Percentiles rank a stretch among this genome's conserved stretches.
These are phyloP conservation scores for Noccaea bulbosa DNA, from an alignment of 345 rosid genomes.

Conservation along the genomic window DNA sequence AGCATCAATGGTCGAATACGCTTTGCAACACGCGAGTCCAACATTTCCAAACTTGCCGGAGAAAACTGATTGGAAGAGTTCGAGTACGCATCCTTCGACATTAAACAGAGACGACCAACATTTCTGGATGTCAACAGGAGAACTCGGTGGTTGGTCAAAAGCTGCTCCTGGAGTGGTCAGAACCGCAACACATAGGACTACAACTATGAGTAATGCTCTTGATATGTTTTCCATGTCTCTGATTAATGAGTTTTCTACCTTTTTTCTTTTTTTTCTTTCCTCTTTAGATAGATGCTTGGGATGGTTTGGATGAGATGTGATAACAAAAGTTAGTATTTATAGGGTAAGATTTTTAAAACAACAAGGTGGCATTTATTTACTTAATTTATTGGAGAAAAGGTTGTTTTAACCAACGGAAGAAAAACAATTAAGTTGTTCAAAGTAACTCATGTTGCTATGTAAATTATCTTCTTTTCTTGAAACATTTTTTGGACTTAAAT, in stretches of 20 bases:
- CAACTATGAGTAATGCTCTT: neutral
- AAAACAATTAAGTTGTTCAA: neutral
- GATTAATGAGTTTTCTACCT: neutral
- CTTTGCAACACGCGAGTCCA: slow-evolving; percentile 6
- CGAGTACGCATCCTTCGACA: slow-evolving; percentile 8
- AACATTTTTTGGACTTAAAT: neutral
- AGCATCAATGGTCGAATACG: neutral
- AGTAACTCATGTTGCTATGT: neutral
- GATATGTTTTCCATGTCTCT: slow-evolving; percentile 10
- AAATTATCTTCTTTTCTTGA: neutral
- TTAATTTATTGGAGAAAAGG: neutral
- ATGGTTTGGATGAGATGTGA: neutral
- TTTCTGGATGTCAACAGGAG: neutral
- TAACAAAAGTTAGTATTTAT: neutral
- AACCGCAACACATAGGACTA: neutral
- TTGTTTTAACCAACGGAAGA: neutral
- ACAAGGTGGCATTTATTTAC: no score
- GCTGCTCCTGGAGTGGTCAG: slow-evolving; percentile 5
- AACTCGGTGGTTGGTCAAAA: neutral
- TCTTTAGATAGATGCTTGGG: neutral
- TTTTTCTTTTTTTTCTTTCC: neutral
- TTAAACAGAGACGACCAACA: slow-evolving; percentile 18
- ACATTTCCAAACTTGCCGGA: slow-evolving; percentile 2
- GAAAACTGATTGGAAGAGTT: neutral
- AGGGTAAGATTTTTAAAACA: no score